A percentile compares a stretch with the other conserved stretches of the same genome.
Evolutionary conservation across 352 stramenopile species (phyloP).

Genomic region (Phytophthora sansomeana): DNA sequence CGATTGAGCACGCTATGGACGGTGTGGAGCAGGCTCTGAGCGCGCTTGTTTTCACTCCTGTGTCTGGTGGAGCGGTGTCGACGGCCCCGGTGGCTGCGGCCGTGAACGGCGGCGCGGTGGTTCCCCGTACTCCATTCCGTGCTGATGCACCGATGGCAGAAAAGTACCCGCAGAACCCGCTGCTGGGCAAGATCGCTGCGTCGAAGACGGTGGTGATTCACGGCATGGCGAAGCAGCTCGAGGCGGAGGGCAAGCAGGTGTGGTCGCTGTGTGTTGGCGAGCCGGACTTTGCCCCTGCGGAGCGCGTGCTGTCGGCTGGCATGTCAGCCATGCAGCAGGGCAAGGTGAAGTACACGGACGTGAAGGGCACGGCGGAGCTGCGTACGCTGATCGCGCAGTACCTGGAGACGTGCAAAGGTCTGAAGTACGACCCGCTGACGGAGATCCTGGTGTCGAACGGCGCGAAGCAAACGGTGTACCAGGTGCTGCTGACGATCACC

Average conservation of each 20-base stretch:
- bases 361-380: slow-evolving; percentile 89
- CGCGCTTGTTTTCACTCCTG: slow-evolving; percentile 45
- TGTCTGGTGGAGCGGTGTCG: background rate
- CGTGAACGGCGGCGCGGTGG: background rate
- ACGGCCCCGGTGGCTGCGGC: too few species aligned
- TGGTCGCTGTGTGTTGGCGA: slow-evolving; percentile 93
- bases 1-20: slow-evolving; percentile 70
- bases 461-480: slow-evolving; percentile 96
- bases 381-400: slow-evolving; percentile 89
- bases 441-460: slow-evolving; percentile 97
- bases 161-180: slow-evolving; percentile 77
- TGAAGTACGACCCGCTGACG: slow-evolving; percentile 85
- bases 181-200: slow-evolving; percentile 86
- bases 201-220: slow-evolving; percentile 96
- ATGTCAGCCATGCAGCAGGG: slow-evolving; percentile 58
- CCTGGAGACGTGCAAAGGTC: slow-evolving; percentile 86
- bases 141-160: slow-evolving; percentile 40
- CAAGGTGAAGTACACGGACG: slow-evolving; percentile 94
- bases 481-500: slow-evolving; percentile 93
- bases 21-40: slow-evolving; percentile 67
- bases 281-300: slow-evolving; percentile 93
- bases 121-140: background rate
- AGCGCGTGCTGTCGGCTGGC: slow-evolving; percentile 89
- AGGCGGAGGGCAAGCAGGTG: slow-evolving; percentile 91
- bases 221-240: slow-evolving; percentile 94